Evolutionary conservation across 2,329 filamentous ascomycete species (phyloP), one percentile per base, ranked within the genome.

Genomic region (Periconia sp.): DNA sequence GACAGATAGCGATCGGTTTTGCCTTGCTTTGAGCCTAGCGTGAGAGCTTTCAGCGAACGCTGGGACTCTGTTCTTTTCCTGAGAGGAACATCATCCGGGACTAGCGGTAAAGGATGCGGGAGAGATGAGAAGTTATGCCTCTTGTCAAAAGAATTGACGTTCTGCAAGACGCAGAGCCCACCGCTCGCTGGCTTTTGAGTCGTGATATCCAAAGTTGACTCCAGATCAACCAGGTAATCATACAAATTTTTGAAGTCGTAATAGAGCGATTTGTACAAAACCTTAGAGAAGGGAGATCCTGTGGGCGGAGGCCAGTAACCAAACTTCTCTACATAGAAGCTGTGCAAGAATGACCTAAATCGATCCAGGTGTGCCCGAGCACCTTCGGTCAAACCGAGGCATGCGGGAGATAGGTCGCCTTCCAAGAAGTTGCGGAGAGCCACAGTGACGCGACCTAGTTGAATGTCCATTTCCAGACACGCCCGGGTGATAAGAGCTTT

Each of bases 181-280:
- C 85, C 86, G 32, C 80, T 80, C 0, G 82, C 79, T 16, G 78
- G 71, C 6, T 76, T 72, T 1, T 83, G 78, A 38, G 75, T 77
- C n/a, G 69, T 71, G 25, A 80, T 69, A 9, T 75, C 71, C 4
- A 70, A 65, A 0, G 77, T 79, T 16, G 80, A 82, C 3, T 70
- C 72, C 4, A 76, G 73, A 54, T 94, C 87, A 0, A 86, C 86
- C 1, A 94, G 74, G 34, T 86, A 84, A 22, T 85, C 77, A 64
- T 91, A 90, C 0, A 92, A 71, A 2, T 79, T 82, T 36, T 83
- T 78, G 52, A 94, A 91, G 52, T 92, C 88, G 23, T 77, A 71
- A 28, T 80, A 79, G 81, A 92, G 86, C 3, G 74, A 73, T 22
- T 73, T 73, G 56, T 84, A 84, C 1, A 86, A 66, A 15, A 75